Evolutionary conservation across 345 rosid species (phyloP).

Genomic region (Populus alba): DNA sequence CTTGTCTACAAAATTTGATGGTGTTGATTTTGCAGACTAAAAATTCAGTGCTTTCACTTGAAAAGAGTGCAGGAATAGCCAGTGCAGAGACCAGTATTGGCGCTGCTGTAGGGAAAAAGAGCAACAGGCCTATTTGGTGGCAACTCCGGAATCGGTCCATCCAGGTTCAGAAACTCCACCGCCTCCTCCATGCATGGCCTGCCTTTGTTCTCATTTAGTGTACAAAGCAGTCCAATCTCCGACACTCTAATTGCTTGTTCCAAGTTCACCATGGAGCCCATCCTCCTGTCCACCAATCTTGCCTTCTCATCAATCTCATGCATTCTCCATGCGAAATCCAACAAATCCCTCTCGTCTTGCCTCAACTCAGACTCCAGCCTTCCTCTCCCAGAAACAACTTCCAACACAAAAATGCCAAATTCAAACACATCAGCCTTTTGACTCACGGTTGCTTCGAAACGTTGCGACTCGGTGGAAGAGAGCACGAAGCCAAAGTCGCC

Average conservation of each 20-base stretch:
- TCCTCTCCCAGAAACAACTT: conserved; percentile 45
- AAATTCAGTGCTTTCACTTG: conserved; percentile 19
- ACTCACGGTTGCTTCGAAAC: conserved; percentile 40
- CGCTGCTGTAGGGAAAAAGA: conserved; percentile 45
- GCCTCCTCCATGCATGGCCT: conserved; percentile 44
- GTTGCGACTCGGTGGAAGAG: conserved; percentile 23
- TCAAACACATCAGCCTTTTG: conserved; percentile 45
- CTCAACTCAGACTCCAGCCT: conserved; percentile 25
- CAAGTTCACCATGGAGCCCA: conserved; percentile 43
- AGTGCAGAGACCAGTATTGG: conserved; percentile 29
- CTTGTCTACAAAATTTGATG: neutral
- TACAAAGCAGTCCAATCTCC: conserved; percentile 43
- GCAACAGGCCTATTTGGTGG: conserved; percentile 38
- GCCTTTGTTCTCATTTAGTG: conserved; percentile 44
- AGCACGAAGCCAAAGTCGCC: conserved; percentile 51
- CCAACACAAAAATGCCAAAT: conserved; percentile 45
- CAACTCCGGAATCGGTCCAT: conserved; percentile 31
- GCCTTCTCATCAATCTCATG: conserved; percentile 39
- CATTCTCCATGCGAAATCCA: conserved; percentile 48
- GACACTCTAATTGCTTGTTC: conserved; percentile 41
- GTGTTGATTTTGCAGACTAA: neutral
- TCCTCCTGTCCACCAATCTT: conserved; percentile 42
- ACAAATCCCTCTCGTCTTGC: conserved; percentile 39
- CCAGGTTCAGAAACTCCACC: conserved; percentile 29
- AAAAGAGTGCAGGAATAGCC: conserved; percentile 42